Evolutionary conservation across 2,329 filamentous ascomycete genomes (phyloP).

Genomic region (Stagonosporopsis tanaceti): DNA sequence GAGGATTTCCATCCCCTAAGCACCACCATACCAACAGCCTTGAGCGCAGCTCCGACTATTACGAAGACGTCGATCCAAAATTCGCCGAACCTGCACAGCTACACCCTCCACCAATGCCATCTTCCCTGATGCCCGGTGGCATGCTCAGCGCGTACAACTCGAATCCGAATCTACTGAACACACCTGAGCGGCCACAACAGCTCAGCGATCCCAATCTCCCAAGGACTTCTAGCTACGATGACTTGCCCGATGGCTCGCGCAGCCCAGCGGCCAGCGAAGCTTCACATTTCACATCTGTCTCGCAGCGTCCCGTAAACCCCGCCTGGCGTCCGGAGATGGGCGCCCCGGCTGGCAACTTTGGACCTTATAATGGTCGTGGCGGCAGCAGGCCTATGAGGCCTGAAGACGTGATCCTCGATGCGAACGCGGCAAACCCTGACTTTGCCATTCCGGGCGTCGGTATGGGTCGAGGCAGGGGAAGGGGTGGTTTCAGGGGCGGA

Average conservation of each 20-base stretch:
- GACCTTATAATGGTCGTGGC: constrained; percentile 40
- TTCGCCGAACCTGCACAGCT: constrained; percentile 67
- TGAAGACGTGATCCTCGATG: constrained; percentile 76
- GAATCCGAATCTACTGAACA: constrained; percentile 38
- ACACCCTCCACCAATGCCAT: constrained; percentile 41
- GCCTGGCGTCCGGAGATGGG: constrained; percentile 72
- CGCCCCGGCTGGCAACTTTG: constrained; percentile 50
- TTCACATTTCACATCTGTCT: constrained; percentile 89
- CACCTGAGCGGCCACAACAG: constrained; percentile 28
- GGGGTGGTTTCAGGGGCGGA: constrained; percentile 43
- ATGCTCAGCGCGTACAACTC: constrained; percentile 48
- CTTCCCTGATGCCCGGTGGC: constrained; percentile 33
- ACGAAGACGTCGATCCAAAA: constrained; percentile 91
- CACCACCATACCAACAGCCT: constrained; percentile 9
- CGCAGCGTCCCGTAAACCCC: constrained; percentile 86
- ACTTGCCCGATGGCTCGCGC: constrained; percentile 68
- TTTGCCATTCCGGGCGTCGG: constrained; percentile 72
- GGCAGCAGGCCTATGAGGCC: constrained; percentile 57
- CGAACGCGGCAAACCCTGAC: constrained; percentile 74
- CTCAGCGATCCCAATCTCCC: constrained; percentile 46
- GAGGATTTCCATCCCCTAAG: constrained; percentile 29
- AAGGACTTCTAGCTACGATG: constrained; percentile 65
- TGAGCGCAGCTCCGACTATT: constrained; percentile 68
- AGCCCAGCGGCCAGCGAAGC: constrained; percentile 78
- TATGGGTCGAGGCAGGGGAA: constrained; percentile 42